These are phyloP conservation scores for Cyclanthera cordifolia DNA, from an alignment of 306 rosid genomes.

Conservation along the genomic window DNA sequence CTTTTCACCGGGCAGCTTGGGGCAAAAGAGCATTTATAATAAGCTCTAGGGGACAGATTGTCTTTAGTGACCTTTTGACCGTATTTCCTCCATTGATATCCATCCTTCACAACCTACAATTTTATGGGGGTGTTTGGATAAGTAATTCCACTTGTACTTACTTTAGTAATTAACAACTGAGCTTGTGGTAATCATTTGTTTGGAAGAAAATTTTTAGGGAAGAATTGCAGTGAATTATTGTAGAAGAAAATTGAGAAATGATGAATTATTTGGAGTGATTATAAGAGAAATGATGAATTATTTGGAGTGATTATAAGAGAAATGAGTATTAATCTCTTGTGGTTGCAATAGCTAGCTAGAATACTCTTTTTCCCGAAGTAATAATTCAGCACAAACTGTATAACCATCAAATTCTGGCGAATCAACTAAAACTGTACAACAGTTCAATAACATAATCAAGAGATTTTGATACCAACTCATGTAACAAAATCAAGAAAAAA, in stretches of 20 bases:
- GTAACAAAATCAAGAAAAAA: not conserved
- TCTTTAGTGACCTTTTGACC: conserved; percentile 69
- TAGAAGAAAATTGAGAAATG: too few relatives aligned
- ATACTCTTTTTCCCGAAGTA: not conserved
- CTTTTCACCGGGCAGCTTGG: conserved; percentile 49
- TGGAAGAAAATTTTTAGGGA: too few relatives aligned
- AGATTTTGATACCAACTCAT: not conserved
- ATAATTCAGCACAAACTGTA: not conserved
- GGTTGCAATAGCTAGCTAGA: too few relatives aligned
- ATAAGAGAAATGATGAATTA: too few relatives aligned
- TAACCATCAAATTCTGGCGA: not conserved
- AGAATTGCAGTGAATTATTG: too few relatives aligned
- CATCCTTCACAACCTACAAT: conserved; percentile 27
- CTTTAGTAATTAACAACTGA: too few relatives aligned
- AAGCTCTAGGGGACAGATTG: conserved; percentile 67
- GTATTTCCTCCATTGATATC: conserved; percentile 73
- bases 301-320: too few relatives aligned
- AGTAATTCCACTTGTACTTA: too few relatives aligned
- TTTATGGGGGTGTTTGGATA: too few relatives aligned
- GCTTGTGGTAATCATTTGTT: too few relatives aligned
- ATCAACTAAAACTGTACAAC: not conserved
- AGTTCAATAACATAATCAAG: not conserved
- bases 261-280: too few relatives aligned
- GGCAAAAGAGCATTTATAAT: conserved; percentile 66
- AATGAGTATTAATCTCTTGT: too few relatives aligned